Percentiles rank a stretch among this genome's conserved stretches.
phyloP scores from a whole-genome alignment of 805 yeast genomes.

The Saturnispora galanensis region DNA sequence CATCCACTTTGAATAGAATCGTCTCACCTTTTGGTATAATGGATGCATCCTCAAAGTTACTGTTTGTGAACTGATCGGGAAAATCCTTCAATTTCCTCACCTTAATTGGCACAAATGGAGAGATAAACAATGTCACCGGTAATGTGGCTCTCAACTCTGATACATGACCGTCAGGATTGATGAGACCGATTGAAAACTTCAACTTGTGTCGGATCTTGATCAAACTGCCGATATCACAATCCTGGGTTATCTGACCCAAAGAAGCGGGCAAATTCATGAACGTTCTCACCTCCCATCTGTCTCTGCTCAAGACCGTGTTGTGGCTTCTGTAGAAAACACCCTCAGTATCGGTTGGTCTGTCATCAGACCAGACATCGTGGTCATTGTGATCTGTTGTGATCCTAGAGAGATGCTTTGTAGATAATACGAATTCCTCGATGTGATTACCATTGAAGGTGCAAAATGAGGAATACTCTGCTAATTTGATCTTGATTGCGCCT shows the following conservation, averaged over 20 bases:
- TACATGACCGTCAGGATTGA: conserved; percentile 86
- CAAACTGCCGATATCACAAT: conserved; percentile 59
- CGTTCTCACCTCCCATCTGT: conserved; percentile 67
- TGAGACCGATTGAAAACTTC: conserved; percentile 66
- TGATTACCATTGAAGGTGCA: conserved; percentile 51
- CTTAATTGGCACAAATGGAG: conserved; percentile 70
- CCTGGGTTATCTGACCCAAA: conserved; percentile 73
- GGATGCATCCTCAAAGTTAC: conserved; percentile 22
- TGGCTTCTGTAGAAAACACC: conserved; percentile 28
- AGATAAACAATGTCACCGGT: conserved; percentile 46
- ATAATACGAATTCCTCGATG: conserved; percentile 51
- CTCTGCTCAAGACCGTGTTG: conserved; percentile 31
- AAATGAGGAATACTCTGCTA: conserved; percentile 55
- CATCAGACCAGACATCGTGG: conserved; percentile 31
- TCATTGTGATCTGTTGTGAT: conserved; percentile 31
- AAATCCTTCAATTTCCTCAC: conserved; percentile 30
- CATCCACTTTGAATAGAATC: conserved; percentile 21
- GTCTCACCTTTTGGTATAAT: conserved; percentile 21
- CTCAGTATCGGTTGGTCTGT: conserved; percentile 27
- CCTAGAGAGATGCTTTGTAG: conserved; percentile 36
- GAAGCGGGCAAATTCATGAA: conserved; percentile 60
- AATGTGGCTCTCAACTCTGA: conserved; percentile 87
- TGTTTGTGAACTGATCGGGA: conserved; percentile 15
- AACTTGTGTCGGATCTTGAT: conserved; percentile 84
- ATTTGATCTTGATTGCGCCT: conserved; percentile 59